These are phyloP conservation scores for Euphorbia schlechtendalii DNA, from an alignment of 441 rosid species.

Conservation along the genomic window DNA sequence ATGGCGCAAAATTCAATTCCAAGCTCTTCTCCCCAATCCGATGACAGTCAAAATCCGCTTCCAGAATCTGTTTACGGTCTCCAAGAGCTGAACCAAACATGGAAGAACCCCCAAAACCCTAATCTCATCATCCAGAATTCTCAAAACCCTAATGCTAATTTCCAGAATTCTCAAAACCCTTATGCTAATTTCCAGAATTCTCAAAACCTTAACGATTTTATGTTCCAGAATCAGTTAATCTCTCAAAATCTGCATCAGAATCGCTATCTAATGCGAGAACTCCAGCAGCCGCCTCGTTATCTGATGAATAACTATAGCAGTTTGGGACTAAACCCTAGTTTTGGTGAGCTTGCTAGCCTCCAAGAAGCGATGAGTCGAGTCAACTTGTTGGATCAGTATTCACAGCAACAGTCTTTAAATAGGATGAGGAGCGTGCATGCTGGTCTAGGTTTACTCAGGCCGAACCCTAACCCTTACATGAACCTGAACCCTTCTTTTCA, in stretches of 20 bases:
- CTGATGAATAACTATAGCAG: background rate
- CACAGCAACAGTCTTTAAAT: background rate
- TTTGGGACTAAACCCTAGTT: slow-evolving; percentile 1
- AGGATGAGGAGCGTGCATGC: slow-evolving; percentile 8
- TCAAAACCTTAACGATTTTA: too few species aligned
- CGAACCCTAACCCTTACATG: background rate
- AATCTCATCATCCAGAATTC: background rate
- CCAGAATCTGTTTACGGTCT: background rate
- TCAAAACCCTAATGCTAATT: background rate
- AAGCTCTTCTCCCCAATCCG: too few species aligned
- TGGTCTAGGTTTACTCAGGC: slow-evolving; percentile 1
- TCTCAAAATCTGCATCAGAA: background rate
- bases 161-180: background rate
- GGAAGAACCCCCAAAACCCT: background rate
- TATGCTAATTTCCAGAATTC: too few species aligned
- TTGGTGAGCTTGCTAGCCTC: background rate
- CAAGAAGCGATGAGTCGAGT: slow-evolving; percentile 5
- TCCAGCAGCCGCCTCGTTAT: background rate
- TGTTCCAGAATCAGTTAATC: background rate
- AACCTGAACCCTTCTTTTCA: background rate
- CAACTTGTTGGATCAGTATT: background rate
- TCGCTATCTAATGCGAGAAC: background rate
- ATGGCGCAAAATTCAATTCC: background rate
- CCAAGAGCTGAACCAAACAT: background rate
- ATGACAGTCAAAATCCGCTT: too few species aligned